Evolutionary conservation across 345 rosid genomes (phyloP).

Genomic region (Mallotus nudiflorus): DNA sequence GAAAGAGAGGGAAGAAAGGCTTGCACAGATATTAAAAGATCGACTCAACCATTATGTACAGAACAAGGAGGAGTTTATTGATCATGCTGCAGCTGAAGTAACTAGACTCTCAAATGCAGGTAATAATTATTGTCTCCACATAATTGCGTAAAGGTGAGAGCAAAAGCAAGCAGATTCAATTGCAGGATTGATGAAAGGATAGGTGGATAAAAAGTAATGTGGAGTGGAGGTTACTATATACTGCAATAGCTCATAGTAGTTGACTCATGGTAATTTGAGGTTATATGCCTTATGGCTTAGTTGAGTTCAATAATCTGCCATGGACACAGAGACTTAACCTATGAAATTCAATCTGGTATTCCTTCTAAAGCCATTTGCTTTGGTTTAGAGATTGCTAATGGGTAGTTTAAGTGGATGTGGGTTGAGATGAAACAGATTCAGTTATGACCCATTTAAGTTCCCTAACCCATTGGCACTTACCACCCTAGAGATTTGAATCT

Average conservation of each 20-base stretch:
- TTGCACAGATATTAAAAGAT: constrained; percentile 64
- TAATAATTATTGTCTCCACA: constrained; percentile 19
- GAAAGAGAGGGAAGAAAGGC: constrained; percentile 96
- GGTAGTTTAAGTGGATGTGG: no score
- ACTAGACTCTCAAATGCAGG: constrained; percentile 88
- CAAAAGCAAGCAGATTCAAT: background rate
- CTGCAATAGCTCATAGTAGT: background rate
- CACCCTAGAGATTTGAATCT: no score
- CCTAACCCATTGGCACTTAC: no score
- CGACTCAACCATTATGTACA: constrained; percentile 74
- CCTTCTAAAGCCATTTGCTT: no score
- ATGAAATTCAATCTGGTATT: no score
- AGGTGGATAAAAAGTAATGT: background rate
- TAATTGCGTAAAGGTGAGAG: background rate
- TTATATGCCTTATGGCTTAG: no score
- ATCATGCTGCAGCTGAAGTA: constrained; percentile 79
- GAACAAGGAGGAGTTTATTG: constrained; percentile 67
- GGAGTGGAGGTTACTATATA: background rate
- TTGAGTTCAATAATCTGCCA: no score
- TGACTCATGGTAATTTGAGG: no score
- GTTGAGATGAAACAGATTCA: no score
- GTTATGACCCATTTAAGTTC: no score
- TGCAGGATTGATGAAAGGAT: background rate
- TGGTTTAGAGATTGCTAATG: no score
- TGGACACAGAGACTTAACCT: no score